Conservation (phyloP, 352 stramenopile species). For the Plasmopara muralis region DNA sequence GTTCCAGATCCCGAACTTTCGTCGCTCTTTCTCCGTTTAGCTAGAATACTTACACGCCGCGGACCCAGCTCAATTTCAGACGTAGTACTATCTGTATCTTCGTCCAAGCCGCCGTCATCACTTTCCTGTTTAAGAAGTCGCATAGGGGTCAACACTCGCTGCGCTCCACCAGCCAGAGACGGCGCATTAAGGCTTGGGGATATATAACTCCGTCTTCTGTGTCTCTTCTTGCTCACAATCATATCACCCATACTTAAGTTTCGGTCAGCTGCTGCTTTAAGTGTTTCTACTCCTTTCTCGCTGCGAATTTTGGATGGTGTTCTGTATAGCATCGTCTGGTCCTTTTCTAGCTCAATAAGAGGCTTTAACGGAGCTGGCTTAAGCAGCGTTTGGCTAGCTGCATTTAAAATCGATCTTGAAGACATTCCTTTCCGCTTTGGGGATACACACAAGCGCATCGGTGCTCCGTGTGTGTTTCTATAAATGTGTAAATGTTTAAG, state of each 20-base stretch:
- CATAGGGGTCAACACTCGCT: conserved; percentile 52
- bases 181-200: conserved; percentile 40
- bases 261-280: conserved; percentile 1
- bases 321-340: conserved; percentile 8
- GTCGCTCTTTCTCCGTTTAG: conserved; percentile 7
- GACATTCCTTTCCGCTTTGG: neutral
- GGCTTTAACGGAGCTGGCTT: conserved; percentile 7
- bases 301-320: conserved; percentile 16
- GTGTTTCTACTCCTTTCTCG: neutral
- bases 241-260: conserved; percentile 1
- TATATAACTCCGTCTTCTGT: conserved; percentile 35
- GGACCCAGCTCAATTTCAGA: conserved; percentile 13
- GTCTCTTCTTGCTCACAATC: conserved; percentile 29
- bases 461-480: conserved; percentile 6
- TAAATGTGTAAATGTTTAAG: neutral
- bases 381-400: conserved; percentile 2
- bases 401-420: neutral
- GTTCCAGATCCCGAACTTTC: conserved; percentile 10
- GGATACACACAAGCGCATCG: neutral
- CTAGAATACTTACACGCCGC: conserved; percentile 22
- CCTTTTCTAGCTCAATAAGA: conserved; percentile 12
- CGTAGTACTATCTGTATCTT: conserved; percentile 17
- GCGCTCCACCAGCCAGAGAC: conserved; percentile 44
- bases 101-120: conserved; percentile 27
- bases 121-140: conserved; percentile 17